Conservation (phyloP, 169 alveolate genomes). For the Besnoitia besnoiti region DNA sequence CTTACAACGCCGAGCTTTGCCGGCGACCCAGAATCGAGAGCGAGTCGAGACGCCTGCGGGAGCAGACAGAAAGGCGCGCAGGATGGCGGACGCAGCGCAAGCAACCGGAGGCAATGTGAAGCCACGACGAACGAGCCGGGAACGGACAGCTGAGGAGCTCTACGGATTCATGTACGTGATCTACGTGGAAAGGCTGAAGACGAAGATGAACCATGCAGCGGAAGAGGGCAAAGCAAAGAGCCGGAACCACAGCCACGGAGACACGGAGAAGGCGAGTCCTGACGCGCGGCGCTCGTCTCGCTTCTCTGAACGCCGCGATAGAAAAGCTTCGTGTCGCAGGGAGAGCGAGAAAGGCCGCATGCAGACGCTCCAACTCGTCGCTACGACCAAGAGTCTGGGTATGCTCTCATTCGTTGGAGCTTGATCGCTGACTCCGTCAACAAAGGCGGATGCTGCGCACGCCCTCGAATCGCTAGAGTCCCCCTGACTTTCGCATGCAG, state of each 20-base stretch:
- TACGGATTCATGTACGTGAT: slow-evolving; percentile 6
- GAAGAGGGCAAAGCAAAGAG: background rate
- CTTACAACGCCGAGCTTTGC: too few relatives aligned
- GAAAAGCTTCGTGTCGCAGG: background rate
- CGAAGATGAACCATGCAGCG: background rate
- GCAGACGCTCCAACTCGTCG: background rate
- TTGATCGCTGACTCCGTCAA: too few relatives aligned
- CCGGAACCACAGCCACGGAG: background rate
- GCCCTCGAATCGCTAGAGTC: too few relatives aligned
- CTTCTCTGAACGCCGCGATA: background rate
- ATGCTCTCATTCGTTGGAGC: too few relatives aligned
- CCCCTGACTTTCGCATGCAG: too few relatives aligned
- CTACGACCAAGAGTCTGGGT: background rate
- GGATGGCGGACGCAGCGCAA: background rate
- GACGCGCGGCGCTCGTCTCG: background rate
- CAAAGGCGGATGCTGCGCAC: too few relatives aligned
- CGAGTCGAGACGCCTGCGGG: too few relatives aligned
- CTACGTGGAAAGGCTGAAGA: background rate
- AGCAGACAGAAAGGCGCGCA: too few relatives aligned
- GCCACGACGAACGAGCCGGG: background rate
- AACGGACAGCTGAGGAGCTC: background rate
- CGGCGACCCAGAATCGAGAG: too few relatives aligned
- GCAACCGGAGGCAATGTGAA: background rate
- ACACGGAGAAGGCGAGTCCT: background rate
- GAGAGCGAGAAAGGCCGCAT: background rate